Conservation (phyloP, 352 stramenopile genomes). For the Globisporangium iwayamae region DNA sequence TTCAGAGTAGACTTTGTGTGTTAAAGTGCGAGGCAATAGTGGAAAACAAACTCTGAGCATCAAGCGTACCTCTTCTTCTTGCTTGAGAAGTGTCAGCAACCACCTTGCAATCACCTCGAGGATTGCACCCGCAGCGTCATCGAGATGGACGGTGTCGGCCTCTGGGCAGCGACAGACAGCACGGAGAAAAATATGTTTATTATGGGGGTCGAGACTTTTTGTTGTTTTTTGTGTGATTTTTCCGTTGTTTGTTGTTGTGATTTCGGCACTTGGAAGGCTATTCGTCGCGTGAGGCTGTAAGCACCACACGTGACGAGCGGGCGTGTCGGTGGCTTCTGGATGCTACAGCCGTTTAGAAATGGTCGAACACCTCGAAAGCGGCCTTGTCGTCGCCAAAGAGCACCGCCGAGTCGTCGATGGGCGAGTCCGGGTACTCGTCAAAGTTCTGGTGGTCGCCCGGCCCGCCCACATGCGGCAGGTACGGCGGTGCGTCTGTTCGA, state of each 20-base stretch:
- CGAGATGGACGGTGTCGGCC: too few relatives aligned
- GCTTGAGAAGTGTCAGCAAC: too few relatives aligned
- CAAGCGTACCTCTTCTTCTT: too few relatives aligned
- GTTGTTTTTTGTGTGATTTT: neutral
- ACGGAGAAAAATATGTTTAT: constrained; percentile 12
- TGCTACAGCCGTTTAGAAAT: constrained; percentile 53
- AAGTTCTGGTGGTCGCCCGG: constrained; percentile 92
- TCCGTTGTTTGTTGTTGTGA: neutral
- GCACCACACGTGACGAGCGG: too few relatives aligned
- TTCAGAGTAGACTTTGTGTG: too few relatives aligned
- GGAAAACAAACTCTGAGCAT: too few relatives aligned
- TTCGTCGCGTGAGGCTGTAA: neutral
- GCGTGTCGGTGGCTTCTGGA: neutral
- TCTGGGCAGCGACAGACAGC: too few relatives aligned
- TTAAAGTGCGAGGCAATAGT: too few relatives aligned
- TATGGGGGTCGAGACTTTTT: constrained; percentile 1
- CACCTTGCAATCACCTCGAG: too few relatives aligned
- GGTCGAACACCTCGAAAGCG: constrained; percentile 82
- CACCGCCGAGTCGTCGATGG: constrained; percentile 77
- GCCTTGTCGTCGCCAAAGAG: constrained; percentile 84
- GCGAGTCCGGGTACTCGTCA: constrained; percentile 91
- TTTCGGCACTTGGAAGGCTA: neutral
- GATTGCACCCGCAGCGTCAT: too few relatives aligned
- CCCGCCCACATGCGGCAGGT: constrained; percentile 79
- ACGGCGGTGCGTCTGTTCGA: constrained; percentile 70